Evolutionary conservation across 768 basidiomycete species (phyloP).

Genomic region (Xerocomellus intermedius): DNA sequence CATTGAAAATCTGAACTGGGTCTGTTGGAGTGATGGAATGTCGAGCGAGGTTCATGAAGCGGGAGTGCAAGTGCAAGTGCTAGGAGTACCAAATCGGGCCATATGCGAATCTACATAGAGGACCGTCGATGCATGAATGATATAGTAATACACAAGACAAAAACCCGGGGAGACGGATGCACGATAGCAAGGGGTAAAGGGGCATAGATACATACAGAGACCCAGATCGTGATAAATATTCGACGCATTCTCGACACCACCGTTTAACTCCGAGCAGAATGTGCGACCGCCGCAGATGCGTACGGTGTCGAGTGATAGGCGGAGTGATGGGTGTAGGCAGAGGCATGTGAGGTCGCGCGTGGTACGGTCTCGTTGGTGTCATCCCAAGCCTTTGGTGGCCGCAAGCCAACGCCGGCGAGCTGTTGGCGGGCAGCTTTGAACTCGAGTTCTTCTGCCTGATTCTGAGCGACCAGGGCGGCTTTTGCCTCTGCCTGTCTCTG

Average conservation of each 20-base stretch:
- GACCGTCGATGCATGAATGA: constrained; percentile 3
- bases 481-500: constrained; percentile 83
- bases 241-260: constrained; percentile 5
- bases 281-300: constrained; percentile 25
- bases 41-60: constrained; percentile 80
- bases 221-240: constrained; percentile 22
- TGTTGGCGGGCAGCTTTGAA: constrained; percentile 80
- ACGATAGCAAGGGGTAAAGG: constrained; percentile 16
- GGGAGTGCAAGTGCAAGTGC: constrained; percentile 11
- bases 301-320: constrained; percentile 30
- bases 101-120: constrained; percentile 4
- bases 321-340: constrained; percentile 26
- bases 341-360: constrained; percentile 23
- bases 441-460: constrained; percentile 74
- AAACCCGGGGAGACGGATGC: constrained; percentile 13
- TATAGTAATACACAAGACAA: constrained; percentile 24
- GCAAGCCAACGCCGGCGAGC: constrained; percentile 69
- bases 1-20: constrained; percentile 74
- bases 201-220: constrained; percentile 28
- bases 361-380: constrained; percentile 42
- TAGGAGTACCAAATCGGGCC: constrained; percentile 14
- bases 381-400: constrained; percentile 77
- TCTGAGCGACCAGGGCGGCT: constrained; percentile 76
- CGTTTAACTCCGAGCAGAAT: constrained; percentile 29
- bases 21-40: constrained; percentile 77